phyloP scores from a whole-genome alignment of 208 protist species.

The Histomonas meleagridis region DNA sequence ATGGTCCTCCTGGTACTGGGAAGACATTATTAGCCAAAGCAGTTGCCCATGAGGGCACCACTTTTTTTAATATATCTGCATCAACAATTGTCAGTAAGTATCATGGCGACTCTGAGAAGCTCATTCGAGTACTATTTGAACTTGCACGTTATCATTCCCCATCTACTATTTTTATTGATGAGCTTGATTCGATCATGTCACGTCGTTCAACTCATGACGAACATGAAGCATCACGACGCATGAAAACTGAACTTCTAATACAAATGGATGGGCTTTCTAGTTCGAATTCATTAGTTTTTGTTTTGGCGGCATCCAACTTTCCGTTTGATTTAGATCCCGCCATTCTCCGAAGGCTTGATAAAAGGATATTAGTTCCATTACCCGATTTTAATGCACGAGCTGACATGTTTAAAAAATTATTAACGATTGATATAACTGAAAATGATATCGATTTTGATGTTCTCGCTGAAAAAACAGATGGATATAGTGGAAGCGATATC shows the following conservation, averaged over 20 bases:
- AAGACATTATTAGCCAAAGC: constrained; percentile 85
- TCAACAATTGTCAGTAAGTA: constrained; percentile 85
- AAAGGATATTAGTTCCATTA: constrained; percentile 45
- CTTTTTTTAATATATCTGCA: constrained; percentile 93
- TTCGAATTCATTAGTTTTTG: constrained; percentile 35
- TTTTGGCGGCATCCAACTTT: constrained; percentile 47
- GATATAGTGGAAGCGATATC: constrained; percentile 45
- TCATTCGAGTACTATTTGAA: constrained; percentile 73
- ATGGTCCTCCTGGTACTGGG: constrained; percentile 83
- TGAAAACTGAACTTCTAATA: constrained; percentile 47
- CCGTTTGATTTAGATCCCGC: constrained; percentile 48
- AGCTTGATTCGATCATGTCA: constrained; percentile 67
- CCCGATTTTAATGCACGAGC: constrained; percentile 21
- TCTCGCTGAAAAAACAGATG: constrained; percentile 36
- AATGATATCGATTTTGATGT: neutral
- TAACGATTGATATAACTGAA: constrained; percentile 21
- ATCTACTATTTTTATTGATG: constrained; percentile 77
- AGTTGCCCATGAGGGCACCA: constrained; percentile 68
- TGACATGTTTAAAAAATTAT: constrained; percentile 5
- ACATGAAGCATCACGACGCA: constrained; percentile 48
- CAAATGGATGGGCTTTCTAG: constrained; percentile 48
- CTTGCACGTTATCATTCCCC: constrained; percentile 65
- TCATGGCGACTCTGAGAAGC: constrained; percentile 85
- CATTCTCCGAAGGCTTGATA: constrained; percentile 44
- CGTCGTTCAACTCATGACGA: constrained; percentile 53